phyloP scores from a whole-genome alignment of 495 filamentous ascomycete genomes.

The Sordaria brevicollis region DNA sequence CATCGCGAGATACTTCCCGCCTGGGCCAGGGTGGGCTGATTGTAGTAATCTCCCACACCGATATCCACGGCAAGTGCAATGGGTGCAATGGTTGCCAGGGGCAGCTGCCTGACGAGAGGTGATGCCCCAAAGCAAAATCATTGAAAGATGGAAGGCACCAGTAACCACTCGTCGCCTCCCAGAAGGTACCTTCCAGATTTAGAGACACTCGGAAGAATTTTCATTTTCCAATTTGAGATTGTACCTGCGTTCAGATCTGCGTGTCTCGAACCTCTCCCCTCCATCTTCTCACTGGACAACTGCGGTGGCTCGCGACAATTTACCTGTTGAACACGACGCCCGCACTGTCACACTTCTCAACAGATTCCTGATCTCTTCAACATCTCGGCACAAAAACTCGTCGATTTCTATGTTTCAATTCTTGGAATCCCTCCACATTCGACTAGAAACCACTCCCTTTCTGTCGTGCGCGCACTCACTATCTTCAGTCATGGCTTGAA shows the following conservation, averaged over 20 bases:
- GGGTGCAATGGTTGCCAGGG: not conserved
- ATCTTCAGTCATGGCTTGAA: not conserved
- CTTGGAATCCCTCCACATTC: not conserved
- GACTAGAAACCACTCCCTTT: not conserved
- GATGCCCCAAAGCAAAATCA: not conserved
- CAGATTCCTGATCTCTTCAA: not conserved
- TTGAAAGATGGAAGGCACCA: not conserved
- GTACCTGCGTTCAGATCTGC: not conserved
- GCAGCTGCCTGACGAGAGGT: no score
- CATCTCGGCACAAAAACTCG: not conserved
- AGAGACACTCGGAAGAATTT: not conserved
- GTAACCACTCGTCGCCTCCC: not conserved
- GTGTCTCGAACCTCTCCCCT: not conserved
- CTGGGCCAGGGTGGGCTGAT: not conserved
- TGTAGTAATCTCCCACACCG: not conserved
- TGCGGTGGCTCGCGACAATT: not conserved
- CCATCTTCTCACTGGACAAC: not conserved
- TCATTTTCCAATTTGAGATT: not conserved
- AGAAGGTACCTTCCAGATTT: not conserved
- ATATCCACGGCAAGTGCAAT: not conserved
- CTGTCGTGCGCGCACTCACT: not conserved
- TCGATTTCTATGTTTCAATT: not conserved
- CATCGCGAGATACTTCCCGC: no score
- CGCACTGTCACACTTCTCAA: not conserved
- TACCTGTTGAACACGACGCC: not conserved